A percentile compares a stretch with the other conserved stretches of the same genome.
Evolutionary conservation across 352 stramenopile species (phyloP).

Genomic region (Blastocystis sp.): DNA sequence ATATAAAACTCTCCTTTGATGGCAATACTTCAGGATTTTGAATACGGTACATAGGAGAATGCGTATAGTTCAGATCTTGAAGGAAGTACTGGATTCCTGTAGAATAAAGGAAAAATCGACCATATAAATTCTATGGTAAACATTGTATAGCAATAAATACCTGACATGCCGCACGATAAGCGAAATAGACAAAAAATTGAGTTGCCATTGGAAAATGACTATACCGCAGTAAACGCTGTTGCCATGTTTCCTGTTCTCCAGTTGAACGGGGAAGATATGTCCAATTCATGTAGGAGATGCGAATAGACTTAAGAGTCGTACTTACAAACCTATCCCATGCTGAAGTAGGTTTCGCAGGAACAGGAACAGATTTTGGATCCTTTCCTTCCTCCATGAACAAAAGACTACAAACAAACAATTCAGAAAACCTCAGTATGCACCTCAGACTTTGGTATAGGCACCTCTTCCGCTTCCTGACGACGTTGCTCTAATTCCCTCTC

Average conservation of each 20-base stretch:
- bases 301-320: slow-evolving; percentile 45
- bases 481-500: slow-evolving; percentile 31
- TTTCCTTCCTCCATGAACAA: background rate
- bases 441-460: background rate
- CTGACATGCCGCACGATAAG: slow-evolving; percentile 58
- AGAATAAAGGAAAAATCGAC: slow-evolving; percentile 54
- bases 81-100: slow-evolving; percentile 60
- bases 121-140: slow-evolving; percentile 26
- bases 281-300: slow-evolving; percentile 65
- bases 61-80: slow-evolving; percentile 51
- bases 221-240: slow-evolving; percentile 36
- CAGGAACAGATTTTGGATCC: background rate
- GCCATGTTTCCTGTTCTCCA: slow-evolving; percentile 12
- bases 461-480: background rate
- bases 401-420: slow-evolving; percentile 24
- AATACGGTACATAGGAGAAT: slow-evolving; percentile 49
- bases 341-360: background rate
- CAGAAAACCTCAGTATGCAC: background rate
- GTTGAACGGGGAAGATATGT: slow-evolving; percentile 59
- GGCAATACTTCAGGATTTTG: background rate
- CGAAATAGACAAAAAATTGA: slow-evolving; percentile 60
- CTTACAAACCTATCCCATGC: slow-evolving; percentile 16
- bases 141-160: background rate
- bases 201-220: slow-evolving; percentile 66
- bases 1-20: background rate